phyloP scores from a whole-genome alignment of 208 protist species.

The Wallacemonas sp. region DNA sequence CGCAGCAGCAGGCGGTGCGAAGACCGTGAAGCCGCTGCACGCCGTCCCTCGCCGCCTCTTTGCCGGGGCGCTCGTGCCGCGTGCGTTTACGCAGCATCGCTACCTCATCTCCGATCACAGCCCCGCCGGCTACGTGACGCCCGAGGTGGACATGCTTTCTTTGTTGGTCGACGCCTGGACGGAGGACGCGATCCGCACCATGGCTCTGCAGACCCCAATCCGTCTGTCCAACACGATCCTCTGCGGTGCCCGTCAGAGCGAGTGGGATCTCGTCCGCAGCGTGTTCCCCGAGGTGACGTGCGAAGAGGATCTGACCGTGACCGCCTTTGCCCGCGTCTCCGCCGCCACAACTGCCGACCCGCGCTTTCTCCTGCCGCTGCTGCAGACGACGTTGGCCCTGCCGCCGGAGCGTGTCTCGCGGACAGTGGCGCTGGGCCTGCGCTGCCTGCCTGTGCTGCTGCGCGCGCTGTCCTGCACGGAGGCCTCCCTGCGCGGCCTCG shows the following conservation, averaged over 20 bases:
- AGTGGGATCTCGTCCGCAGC: conserved; percentile 50
- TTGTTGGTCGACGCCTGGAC: conserved; percentile 75
- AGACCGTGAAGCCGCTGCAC: too few relatives aligned
- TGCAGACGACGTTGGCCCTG: conserved; percentile 74
- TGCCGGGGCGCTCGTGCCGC: conserved; percentile 48
- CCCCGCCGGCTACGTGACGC: conserved; percentile 44
- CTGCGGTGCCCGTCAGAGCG: conserved; percentile 16
- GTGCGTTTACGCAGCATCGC: conserved; percentile 44
- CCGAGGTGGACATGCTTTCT: conserved; percentile 82
- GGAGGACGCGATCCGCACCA: conserved; percentile 57
- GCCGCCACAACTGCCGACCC: conserved; percentile 54
- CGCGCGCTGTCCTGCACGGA: conserved; percentile 77
- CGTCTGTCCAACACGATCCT: conserved; percentile 80
- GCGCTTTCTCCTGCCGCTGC: conserved; percentile 81
- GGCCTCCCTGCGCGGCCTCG: conserved; percentile 43
- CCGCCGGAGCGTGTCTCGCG: conserved; percentile 31
- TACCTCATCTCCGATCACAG: conserved; percentile 69
- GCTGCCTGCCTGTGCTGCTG: conserved; percentile 64
- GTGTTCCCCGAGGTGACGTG: conserved; percentile 74
- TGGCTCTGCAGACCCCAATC: conserved; percentile 62
- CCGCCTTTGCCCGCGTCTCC: conserved; percentile 41
- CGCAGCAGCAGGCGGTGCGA: background rate
- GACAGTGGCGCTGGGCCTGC: conserved; percentile 34
- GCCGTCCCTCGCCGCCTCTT: conserved; percentile 31
- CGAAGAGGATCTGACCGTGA: conserved; percentile 46